Evolutionary conservation across 73 alveolate genomes (phyloP), one percentile per base, ranked within the genome.

Genomic region (Tetrahymena borealis): DNA sequence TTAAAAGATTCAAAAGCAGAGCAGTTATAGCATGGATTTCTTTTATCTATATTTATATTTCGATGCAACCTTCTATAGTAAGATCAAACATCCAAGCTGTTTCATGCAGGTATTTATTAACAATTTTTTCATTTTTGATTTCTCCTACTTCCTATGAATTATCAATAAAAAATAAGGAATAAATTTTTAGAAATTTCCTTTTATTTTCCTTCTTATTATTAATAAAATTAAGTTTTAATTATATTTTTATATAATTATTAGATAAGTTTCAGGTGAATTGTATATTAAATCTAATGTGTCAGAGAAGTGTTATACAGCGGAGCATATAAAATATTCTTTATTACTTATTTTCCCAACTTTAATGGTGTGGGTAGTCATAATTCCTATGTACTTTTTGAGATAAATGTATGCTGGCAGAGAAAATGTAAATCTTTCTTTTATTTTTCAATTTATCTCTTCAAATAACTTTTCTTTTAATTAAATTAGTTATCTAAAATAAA

Each of bases 261-360:
- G 95, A 42, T 38, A 78, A 8, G 33, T 92, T 4, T 78, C 92
- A 39, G 95, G 95, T 33, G 9, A 18, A 13, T 79, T 0, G 37
- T 92, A 78, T 33, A 85, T 92, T 18, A 32, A 92, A 79, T 41
- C 92, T 78, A 91, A 92, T 92, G 93, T 92, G 33, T 91, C 95
- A 24, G 90, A 92, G 32, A 35, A 41, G 77, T 92, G 90, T 39
- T 78, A 92, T 38, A 78, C 90, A 39, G 36, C 37, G 2, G 18
- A 28, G n/a, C 95, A 92, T 78, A 38, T 39, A 35, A 33, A 18
- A 33, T 92, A 78, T 20, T 11, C 78, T 32, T 16, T 79, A 9
- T 35, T 41, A 8, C 37, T 78, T 24, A 92, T 92, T 11, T 39
- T 38, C 16, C 95, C 95, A 36, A 92, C 90, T 40, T 31, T 92